Evolutionary conservation across 2,329 filamentous ascomycete species (phyloP), one percentile per base, ranked within the genome.

Genomic region (Pestalotiopsis fici): DNA sequence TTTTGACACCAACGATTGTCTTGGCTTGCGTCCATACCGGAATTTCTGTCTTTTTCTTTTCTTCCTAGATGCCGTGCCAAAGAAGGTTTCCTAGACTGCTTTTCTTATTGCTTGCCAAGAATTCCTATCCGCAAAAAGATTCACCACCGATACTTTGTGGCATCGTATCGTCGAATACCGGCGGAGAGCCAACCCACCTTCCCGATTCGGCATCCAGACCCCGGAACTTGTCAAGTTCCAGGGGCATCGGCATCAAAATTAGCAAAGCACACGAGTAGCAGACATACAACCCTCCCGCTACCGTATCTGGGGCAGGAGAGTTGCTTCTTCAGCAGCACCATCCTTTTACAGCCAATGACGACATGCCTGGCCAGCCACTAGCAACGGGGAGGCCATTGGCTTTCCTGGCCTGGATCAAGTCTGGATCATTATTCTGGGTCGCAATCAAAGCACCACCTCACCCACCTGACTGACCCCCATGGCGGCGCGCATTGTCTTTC

Each of bases 291-390:
- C 59, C 35, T 62, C 15, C 31, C 39, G 28, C n/a, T 60, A 21
- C 15, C 11, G 31, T 15, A 15, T 11, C 57, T 60, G 28, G 57
- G 31, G 57, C 57, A 37, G 57, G 57, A 62, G 59, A 18, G 11
- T 28, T 47, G 59, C n/a, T 13, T 43, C 13, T 25, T 25, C 15
- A 62, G 31, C n/a, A n/a, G 23, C 21, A 62, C 59, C 59, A 62
- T 62, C 59, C 59, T 50, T n/a, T 43, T 62, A 25, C 13, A 25
- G 59, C 35, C 59, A 43, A 47, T 62, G 59, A 47, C 59, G 59
- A 47, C 27, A 43, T 60, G 31, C 28, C 59, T 35, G 35, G n/a
- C n/a, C n/a, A 23, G 35, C n/a, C n/a, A 23, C 12, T 47, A 23
- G 12, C 11, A 21, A 23, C 21, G 12, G 35, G 7, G n/a, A 43